phyloP scores from a whole-genome alignment of 495 filamentous ascomycete species.

The Daldinia grandis region DNA sequence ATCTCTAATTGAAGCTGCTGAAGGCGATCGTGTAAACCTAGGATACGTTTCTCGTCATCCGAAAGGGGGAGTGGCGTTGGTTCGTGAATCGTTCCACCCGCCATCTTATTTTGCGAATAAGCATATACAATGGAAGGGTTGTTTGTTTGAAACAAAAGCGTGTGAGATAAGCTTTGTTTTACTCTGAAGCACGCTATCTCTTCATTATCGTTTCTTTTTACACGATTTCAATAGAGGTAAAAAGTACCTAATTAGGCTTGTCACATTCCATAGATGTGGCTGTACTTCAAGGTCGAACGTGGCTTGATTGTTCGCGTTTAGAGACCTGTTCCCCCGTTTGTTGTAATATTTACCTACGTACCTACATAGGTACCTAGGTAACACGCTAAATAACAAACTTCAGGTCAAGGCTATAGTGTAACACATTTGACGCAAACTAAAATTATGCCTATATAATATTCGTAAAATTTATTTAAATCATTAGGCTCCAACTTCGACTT shows the following conservation, averaged over 20 bases:
- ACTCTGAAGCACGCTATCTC: neutral
- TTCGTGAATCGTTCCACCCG: constrained; percentile 13
- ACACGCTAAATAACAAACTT: neutral
- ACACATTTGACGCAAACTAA: neutral
- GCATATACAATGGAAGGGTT: neutral
- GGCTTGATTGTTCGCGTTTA: neutral
- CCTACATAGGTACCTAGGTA: neutral
- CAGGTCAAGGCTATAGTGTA: neutral
- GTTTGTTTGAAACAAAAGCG: neutral
- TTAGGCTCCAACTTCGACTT: neutral
- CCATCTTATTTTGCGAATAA: constrained; percentile 28
- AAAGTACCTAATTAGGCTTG: neutral
- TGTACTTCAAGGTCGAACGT: neutral
- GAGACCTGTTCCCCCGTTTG: neutral
- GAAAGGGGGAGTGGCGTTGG: constrained; percentile 60
- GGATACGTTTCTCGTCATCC: constrained; percentile 65
- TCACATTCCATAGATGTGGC: neutral
- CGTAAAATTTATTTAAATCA: neutral
- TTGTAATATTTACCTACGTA: no score
- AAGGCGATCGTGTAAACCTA: constrained; percentile 73
- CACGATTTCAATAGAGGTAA: neutral
- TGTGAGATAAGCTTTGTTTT: neutral
- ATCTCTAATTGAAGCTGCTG: constrained; percentile 76
- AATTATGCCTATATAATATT: neutral
- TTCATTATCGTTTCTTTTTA: neutral